Evolutionary conservation across 2,329 filamentous ascomycete species (phyloP).

Genomic region (Xylaria digitata): DNA sequence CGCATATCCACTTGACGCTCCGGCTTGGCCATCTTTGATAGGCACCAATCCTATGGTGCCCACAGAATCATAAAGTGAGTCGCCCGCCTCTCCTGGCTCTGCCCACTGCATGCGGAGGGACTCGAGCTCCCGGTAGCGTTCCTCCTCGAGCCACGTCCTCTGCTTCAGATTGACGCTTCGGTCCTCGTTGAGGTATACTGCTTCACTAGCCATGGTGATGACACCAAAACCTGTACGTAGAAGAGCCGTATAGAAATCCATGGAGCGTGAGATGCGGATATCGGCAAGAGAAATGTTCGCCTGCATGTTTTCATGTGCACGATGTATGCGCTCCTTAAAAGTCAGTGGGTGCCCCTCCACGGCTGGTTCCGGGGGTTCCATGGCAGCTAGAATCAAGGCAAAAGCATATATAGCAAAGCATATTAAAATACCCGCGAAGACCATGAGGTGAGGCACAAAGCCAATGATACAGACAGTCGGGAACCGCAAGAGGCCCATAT

Average conservation of each 20-base stretch:
- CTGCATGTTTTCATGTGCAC: constrained; percentile 89
- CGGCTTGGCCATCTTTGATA: constrained; percentile 59
- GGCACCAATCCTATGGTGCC: constrained; percentile 68
- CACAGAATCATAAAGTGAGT: constrained; percentile 62
- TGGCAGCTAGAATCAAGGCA: constrained; percentile 79
- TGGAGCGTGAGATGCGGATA: constrained; percentile 82
- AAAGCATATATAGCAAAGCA: constrained; percentile 82
- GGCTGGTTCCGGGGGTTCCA: constrained; percentile 68
- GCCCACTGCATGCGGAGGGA: constrained; percentile 64
- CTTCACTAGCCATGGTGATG: constrained; percentile 92
- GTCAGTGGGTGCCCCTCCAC: constrained; percentile 51
- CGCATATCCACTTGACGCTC: constrained; percentile 69
- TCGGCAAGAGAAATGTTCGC: constrained; percentile 87
- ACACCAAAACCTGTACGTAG: constrained; percentile 88
- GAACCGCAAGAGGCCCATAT: constrained; percentile 80
- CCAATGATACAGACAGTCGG: constrained; percentile 95
- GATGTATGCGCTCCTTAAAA: constrained; percentile 70
- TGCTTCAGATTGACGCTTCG: constrained; percentile 76
- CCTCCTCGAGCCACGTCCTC: constrained; percentile 92
- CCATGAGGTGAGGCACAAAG: constrained; percentile 92
- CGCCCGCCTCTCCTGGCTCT: constrained; percentile 58
- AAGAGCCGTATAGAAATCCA: constrained; percentile 95
- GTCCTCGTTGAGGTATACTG: constrained; percentile 94
- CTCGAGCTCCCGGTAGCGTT: constrained; percentile 82
- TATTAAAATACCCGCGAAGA: constrained; percentile 79